Base-by-base conservation (phyloP, 2,329 filamentous ascomycete genomes). In the Cladosporium phlei region DNA sequence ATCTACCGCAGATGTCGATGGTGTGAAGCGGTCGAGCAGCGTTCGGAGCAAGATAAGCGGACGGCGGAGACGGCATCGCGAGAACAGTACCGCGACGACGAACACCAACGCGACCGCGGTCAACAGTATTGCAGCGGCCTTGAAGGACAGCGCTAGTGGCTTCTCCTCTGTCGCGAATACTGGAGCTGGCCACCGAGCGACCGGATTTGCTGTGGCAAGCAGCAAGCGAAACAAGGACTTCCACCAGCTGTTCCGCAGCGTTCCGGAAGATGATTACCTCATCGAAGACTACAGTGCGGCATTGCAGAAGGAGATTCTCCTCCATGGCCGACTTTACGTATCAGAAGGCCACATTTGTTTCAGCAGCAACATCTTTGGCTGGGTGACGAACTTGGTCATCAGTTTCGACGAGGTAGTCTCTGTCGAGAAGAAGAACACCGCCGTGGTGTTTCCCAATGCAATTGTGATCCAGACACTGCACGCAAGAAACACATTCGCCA, bases 261-360 rank as follows among this genome's bases (percentile, higher is more conserved):
- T 98, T 1, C 93, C 94, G 1, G 91, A 97, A 55, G 93, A 98
- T 60, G 93, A 98, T 66, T 96, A 95, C 62, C 76, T 98, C 20
- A 97, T 98, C 55, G 93, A 98, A 63, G 93, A 98, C 66, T 98
- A 97, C 66, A 96, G 93, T 66, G 96, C 93, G 64, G 93, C 93
- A 3, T 68, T 98, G 49, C 93, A 98, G 66, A 82, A 90, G 55
- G 94, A 98, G 63, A 98, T 98, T 51, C 78, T 98, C 27, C 82
- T 95, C 5, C 93, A 96, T 56, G 93, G 93, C 5, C 80, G 93
- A 30, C 77, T 98, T 11, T 98, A 98, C 61, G 88, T 98, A 32
- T 97, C 93, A 0, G 93, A 98, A 69, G 90, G 91, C 9, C 91
- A 98, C 63, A 81, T 98, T 37, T 98, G 93, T 72, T 98, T 98